These are phyloP conservation scores for Nemania serpens DNA, from an alignment of 2,329 filamentous ascomycete genomes.

Conservation along the genomic window DNA sequence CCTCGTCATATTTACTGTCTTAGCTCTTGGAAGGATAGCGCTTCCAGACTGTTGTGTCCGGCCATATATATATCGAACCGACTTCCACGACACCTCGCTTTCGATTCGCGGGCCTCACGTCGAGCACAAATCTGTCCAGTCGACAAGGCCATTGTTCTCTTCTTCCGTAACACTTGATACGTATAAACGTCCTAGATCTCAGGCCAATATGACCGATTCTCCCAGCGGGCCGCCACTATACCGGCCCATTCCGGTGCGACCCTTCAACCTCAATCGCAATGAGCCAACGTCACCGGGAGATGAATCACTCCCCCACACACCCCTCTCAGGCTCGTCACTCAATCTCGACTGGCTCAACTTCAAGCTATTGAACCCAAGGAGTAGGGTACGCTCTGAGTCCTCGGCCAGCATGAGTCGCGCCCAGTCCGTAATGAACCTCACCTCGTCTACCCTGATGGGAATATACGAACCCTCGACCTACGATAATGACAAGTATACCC, in stretches of 20 bases:
- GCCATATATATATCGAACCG: too few species aligned
- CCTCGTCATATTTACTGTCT: too few species aligned
- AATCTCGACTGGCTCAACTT: slow-evolving; percentile 45
- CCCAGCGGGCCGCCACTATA: slow-evolving; percentile 59
- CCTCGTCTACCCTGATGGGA: slow-evolving; percentile 84
- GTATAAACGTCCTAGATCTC: too few species aligned
- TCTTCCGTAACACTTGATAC: too few species aligned
- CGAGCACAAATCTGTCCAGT: too few species aligned
- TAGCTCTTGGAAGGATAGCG: too few species aligned
- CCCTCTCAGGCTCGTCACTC: slow-evolving; percentile 53
- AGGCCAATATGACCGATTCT: slow-evolving; percentile 37
- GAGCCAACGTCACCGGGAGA: slow-evolving; percentile 52
- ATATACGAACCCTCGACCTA: slow-evolving; percentile 79
- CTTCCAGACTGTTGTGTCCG: too few species aligned
- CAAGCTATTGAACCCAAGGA: slow-evolving; percentile 37
- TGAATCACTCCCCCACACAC: slow-evolving; percentile 43
- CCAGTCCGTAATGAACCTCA: slow-evolving; percentile 83
- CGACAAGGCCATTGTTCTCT: too few species aligned
- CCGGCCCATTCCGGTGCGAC: slow-evolving; percentile 72
- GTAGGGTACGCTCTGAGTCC: slow-evolving; percentile 39
- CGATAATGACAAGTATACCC: slow-evolving; percentile 49
- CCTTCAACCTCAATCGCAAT: slow-evolving; percentile 65
- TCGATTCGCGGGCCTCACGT: too few species aligned
- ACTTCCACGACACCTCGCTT: too few species aligned
- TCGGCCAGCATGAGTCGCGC: slow-evolving; percentile 64